Conservation (phyloP, 2,329 filamentous ascomycete genomes). For the Seiridium cupressi region DNA sequence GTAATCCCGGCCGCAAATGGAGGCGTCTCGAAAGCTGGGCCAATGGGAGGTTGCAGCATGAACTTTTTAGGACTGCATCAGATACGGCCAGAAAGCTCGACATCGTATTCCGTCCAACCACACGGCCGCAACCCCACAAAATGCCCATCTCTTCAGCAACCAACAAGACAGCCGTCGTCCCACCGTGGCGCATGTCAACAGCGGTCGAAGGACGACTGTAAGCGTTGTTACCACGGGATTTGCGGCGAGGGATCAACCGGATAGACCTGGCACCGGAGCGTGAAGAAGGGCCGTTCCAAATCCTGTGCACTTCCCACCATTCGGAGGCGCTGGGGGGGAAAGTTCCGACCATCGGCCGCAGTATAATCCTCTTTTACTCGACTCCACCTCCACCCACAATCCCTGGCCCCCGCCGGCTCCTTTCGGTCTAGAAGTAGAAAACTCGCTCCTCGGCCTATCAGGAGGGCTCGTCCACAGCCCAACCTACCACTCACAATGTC, state of each 20-base stretch:
- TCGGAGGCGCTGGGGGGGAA: not conserved
- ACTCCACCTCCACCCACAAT: not conserved
- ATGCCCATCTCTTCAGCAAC: slow-evolving; percentile 6
- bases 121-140: slow-evolving; percentile 9
- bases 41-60: slow-evolving; percentile 7
- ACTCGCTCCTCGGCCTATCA: slow-evolving; percentile 10
- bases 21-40: not conserved
- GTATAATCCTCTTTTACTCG: not conserved
- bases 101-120: slow-evolving; percentile 16
- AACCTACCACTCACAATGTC: slow-evolving; percentile 29
- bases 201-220: not conserved
- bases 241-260: no score
- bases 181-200: not conserved
- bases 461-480: not conserved
- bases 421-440: not conserved
- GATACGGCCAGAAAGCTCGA: not conserved
- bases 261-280: no score
- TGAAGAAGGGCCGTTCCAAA: no score
- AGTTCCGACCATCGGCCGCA: not conserved
- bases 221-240: no score
- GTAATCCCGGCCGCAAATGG: not conserved
- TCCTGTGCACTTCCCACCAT: not conserved
- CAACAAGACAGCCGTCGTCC: not conserved
- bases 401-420: not conserved
- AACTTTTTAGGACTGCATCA: slow-evolving; percentile 3